These are phyloP conservation scores for Botrytis squamosa DNA, from an alignment of 2,329 filamentous ascomycete genomes.

Conservation along the genomic window DNA sequence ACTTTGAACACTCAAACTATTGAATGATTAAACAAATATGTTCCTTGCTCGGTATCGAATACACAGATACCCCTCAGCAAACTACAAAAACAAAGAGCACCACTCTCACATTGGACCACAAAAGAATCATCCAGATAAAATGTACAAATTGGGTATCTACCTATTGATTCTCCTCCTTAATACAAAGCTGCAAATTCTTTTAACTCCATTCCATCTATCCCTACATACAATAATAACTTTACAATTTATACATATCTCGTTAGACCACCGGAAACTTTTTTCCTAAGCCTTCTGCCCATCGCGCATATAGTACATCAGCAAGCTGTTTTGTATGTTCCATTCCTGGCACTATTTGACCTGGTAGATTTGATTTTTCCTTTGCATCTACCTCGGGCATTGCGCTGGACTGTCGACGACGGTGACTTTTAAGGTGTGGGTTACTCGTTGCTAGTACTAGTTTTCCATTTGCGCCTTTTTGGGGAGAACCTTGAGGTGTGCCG, in stretches of 20 bases:
- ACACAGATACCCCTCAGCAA: not conserved
- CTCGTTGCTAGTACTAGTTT: conserved; percentile 77
- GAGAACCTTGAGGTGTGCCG: conserved; percentile 54
- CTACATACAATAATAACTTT: conserved; percentile 9
- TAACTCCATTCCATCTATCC: conserved; percentile 7
- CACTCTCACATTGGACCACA: not conserved
- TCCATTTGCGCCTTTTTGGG: conserved; percentile 32
- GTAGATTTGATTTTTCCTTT: conserved; percentile 50
- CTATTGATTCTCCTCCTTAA: conserved; percentile 6
- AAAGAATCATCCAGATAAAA: not conserved
- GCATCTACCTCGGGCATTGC: conserved; percentile 49
- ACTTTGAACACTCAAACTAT: not conserved
- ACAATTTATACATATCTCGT: conserved; percentile 13
- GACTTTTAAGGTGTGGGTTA: conserved; percentile 82
- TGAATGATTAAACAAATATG: not conserved
- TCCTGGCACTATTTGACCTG: conserved; percentile 60
- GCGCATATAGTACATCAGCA: conserved; percentile 83
- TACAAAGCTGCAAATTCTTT: not conserved
- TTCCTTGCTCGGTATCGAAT: not conserved
- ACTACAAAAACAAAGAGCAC: not conserved
- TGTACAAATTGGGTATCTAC: conserved; percentile 13
- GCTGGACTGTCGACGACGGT: conserved; percentile 56
- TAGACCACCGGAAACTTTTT: conserved; percentile 58
- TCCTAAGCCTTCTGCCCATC: conserved; percentile 84
- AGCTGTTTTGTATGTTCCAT: conserved; percentile 93